phyloP scores from a whole-genome alignment of 176 grass and related monocot genomes.

The Aegilops sharonensis region DNA sequence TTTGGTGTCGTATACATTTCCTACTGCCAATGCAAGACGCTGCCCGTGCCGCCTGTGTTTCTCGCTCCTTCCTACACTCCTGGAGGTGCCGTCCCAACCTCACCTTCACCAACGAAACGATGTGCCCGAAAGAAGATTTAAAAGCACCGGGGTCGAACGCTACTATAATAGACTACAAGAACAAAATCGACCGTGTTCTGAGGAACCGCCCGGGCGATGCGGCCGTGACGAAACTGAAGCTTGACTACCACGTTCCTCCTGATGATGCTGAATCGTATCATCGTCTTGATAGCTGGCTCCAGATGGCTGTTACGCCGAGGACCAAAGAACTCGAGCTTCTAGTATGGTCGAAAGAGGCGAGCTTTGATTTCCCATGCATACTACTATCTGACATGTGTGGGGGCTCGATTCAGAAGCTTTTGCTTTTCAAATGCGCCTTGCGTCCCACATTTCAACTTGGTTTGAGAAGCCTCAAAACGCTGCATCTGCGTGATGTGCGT shows the following conservation, averaged over 20 bases:
- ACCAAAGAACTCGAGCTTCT: background rate
- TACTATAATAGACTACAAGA: background rate
- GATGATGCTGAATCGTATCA: background rate
- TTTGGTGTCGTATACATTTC: background rate
- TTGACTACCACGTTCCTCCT: background rate
- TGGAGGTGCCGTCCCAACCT: background rate
- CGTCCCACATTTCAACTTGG: background rate
- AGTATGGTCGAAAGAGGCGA: background rate
- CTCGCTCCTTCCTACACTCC: background rate
- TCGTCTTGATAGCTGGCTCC: background rate
- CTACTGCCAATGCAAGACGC: background rate
- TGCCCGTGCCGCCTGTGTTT: background rate
- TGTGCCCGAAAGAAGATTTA: background rate
- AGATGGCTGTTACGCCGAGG: background rate
- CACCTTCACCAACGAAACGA: background rate
- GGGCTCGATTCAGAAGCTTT: background rate
- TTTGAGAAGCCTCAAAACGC: background rate
- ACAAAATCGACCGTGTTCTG: background rate
- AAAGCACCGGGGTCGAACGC: background rate
- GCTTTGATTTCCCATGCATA: background rate
- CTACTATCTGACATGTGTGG: background rate
- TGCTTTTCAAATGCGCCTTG: background rate
- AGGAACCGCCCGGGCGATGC: background rate
- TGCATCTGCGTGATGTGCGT: too few relatives aligned
- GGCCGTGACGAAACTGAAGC: background rate